A percentile compares a stretch with the other conserved stretches of the same genome.
Evolutionary conservation across 2,329 filamentous ascomycete genomes (phyloP).

Genomic region (Penicillium occitanis): DNA sequence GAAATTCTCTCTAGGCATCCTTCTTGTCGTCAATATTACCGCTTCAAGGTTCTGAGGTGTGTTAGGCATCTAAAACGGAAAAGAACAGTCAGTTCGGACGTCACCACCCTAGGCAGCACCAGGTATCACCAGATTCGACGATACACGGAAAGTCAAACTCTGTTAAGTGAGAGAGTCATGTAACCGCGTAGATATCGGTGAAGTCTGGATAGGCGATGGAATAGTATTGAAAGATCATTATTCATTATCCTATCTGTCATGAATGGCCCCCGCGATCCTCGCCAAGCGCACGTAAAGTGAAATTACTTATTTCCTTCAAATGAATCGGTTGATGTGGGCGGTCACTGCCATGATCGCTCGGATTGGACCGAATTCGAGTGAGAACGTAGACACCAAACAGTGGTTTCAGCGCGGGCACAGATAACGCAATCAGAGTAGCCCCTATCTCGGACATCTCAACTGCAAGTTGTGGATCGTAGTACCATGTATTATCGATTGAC

Average conservation of each 20-base stretch:
- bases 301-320: conserved; percentile 12
- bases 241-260: background rate
- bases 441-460: conserved; percentile 55
- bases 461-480: conserved; percentile 52
- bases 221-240: background rate
- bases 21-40: conserved; percentile 19
- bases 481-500: conserved; percentile 52
- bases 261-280: background rate
- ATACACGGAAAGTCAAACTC: background rate
- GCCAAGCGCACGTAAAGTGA: background rate
- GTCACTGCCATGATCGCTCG: conserved; percentile 2
- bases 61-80: background rate
- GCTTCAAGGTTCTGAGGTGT: background rate
- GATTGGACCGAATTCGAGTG: conserved; percentile 16
- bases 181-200: background rate
- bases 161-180: background rate
- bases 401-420: conserved; percentile 53
- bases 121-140: background rate
- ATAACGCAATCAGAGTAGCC: conserved; percentile 53
- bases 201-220: background rate
- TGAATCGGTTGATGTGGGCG: conserved; percentile 1
- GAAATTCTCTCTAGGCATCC: background rate
- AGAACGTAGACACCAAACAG: conserved; percentile 27
- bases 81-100: background rate
- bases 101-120: conserved; percentile 10